phyloP scores from a whole-genome alignment of 208 protist genomes.

The Naegleria lovaniensis region DNA sequence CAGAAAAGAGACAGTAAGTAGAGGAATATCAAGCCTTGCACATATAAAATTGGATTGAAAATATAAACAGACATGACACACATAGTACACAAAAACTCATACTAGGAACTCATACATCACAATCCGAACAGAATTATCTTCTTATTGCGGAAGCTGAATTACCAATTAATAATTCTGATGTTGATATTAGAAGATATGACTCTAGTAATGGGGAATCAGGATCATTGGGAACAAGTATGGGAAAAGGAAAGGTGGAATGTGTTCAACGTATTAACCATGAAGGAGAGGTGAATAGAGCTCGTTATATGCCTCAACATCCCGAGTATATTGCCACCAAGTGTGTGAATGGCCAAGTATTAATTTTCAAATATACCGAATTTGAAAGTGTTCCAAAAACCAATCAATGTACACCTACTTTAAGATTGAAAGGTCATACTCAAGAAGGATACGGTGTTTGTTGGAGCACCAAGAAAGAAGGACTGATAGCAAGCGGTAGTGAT shows the following conservation, averaged over 20 bases:
- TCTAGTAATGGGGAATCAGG: background rate
- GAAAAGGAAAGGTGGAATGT: background rate
- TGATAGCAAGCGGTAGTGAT: conserved; percentile 77
- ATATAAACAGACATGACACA: background rate
- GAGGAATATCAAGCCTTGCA: background rate
- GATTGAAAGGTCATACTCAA: conserved; percentile 62
- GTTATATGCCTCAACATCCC: conserved; percentile 79
- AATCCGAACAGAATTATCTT: conserved; percentile 75
- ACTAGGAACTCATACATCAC: conserved; percentile 80
- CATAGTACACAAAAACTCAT: conserved; percentile 52
- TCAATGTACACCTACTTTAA: conserved; percentile 53
- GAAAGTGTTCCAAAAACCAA: conserved; percentile 49
- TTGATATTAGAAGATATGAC: conserved; percentile 21
- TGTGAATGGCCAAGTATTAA: conserved; percentile 52
- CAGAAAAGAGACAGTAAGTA: conserved; percentile 41
- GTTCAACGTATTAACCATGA: conserved; percentile 69
- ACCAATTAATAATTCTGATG: background rate
- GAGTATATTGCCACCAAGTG: conserved; percentile 78
- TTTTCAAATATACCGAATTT: conserved; percentile 77
- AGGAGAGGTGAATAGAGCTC: conserved; percentile 72
- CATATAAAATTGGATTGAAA: background rate
- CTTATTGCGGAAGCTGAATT: conserved; percentile 63
- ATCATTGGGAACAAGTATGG: background rate
- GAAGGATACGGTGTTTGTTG: conserved; percentile 75
- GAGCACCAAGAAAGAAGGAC: conserved; percentile 58